Base-by-base conservation (phyloP, 2,329 filamentous ascomycete species). In the Fusarium redolens region DNA sequence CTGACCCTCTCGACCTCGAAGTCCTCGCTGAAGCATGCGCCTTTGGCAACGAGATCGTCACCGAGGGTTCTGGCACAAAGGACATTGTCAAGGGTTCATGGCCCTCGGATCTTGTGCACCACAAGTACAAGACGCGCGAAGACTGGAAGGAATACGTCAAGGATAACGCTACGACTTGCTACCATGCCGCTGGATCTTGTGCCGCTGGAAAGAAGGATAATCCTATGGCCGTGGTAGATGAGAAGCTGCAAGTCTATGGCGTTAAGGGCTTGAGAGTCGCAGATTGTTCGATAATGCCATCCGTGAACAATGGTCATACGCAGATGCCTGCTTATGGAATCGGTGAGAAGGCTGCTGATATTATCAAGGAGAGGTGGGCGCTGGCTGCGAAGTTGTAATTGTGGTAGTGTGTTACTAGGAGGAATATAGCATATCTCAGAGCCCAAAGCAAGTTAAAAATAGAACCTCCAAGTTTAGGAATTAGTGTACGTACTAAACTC, bases 311-410 rank as follows among this genome's bases (percentile, higher is more conserved):
- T 30, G 88, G 78, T 4, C 78, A 79, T 73, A 88, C 87, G 0
- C 87, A 89, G 73, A 89, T 89, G 86, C 86, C 87, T 7, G 87
- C 87, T 9, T 89, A 88, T 75, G 87, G 86, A 3, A 88, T 89
- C 68, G 87, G 86, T 1, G 87, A 89, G 78, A 87, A 87, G 73
- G 79, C 76, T 15, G 79, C 79, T 12, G 86, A 88, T 73, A 74
- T 88, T 61, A 85, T 89, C 57, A 87, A 86, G 69, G 81, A 83
- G 61, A 48, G 69, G 2, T 78, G 76, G 76, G 63, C 17, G 18
- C 13, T 38, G 14, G 11, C 22, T 20, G 54, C 28, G 7, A 61
- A 50, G 47, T 14, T 67, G 62, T 70, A 47, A 28, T 6, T 6
- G 10, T 22, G 15, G 41, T 2, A 9, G n/a, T n/a, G 7, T 11